Conservation (phyloP, 2,329 filamentous ascomycete genomes). For the Trichophyton mentagrophytes region DNA sequence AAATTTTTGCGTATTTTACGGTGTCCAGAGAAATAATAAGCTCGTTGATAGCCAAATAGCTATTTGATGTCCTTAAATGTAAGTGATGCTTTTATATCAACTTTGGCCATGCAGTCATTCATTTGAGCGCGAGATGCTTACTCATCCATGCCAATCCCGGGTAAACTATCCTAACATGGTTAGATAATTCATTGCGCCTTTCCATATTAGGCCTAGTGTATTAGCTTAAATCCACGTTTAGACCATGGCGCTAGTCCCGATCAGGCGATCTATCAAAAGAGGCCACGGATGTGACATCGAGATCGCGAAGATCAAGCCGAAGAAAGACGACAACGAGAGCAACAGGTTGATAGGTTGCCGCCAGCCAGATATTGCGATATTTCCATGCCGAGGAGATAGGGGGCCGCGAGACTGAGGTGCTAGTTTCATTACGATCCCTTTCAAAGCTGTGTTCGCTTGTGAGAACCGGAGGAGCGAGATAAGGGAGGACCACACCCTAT, state of each 20-base stretch:
- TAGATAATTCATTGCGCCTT: not conserved
- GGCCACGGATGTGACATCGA: slow-evolving; percentile 4
- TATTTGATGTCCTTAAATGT: no score
- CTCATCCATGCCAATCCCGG: not conserved
- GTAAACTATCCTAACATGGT: not conserved
- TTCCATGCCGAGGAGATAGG: not conserved
- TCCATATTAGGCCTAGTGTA: not conserved
- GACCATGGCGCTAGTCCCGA: not conserved
- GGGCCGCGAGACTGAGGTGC: not conserved
- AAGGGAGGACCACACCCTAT: not conserved
- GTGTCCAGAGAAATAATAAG: no score
- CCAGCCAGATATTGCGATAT: not conserved
- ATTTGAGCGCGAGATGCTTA: not conserved
- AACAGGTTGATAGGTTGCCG: no score
- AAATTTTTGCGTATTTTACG: no score
- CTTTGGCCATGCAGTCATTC: no score
- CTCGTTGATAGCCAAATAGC: no score
- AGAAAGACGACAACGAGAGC: not conserved
- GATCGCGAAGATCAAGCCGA: not conserved
- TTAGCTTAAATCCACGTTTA: not conserved
- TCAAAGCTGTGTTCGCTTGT: not conserved
- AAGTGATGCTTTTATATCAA: no score
- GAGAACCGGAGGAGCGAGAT: not conserved
- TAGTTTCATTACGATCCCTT: not conserved
- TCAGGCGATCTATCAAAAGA: not conserved